Evolutionary conservation across 2,329 filamentous ascomycete species (phyloP).

Genomic region (Trichoderma polysporum): DNA sequence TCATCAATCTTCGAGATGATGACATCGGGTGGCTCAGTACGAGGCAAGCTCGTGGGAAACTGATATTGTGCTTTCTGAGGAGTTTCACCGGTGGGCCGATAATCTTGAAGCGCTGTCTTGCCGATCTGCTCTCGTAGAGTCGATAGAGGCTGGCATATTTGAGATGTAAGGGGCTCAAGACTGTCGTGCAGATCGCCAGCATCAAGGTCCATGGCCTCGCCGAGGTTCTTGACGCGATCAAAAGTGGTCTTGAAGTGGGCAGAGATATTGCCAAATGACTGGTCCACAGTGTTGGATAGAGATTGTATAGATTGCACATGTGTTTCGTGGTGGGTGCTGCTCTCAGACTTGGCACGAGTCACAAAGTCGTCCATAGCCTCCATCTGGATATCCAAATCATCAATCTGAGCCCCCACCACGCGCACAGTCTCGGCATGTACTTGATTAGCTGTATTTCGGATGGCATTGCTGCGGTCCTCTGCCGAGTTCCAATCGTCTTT

Average conservation of each 20-base stretch:
- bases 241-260: slow-evolving; percentile 68
- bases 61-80: slow-evolving; percentile 78
- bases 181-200: slow-evolving; percentile 58
- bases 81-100: slow-evolving; percentile 80
- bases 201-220: slow-evolving; percentile 63
- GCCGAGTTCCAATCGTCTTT: slow-evolving; percentile 83
- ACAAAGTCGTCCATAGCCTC: slow-evolving; percentile 89
- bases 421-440: slow-evolving; percentile 88
- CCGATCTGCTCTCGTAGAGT: slow-evolving; percentile 70
- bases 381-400: slow-evolving; percentile 85
- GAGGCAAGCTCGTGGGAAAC: slow-evolving; percentile 77
- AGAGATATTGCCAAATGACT: slow-evolving; percentile 70
- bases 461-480: slow-evolving; percentile 76
- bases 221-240: slow-evolving; percentile 66
- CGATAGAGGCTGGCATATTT: slow-evolving; percentile 67
- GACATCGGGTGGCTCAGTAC: slow-evolving; percentile 56
- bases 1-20: slow-evolving; percentile 46
- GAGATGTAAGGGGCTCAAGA: slow-evolving; percentile 58
- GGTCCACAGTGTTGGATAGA: slow-evolving; percentile 67
- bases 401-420: slow-evolving; percentile 86
- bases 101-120: slow-evolving; percentile 68
- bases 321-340: slow-evolving; percentile 70
- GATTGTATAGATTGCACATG: slow-evolving; percentile 65
- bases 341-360: slow-evolving; percentile 74
- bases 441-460: slow-evolving; percentile 78